Base-by-base conservation (phyloP, 2,329 filamentous ascomycete genomes). In the Ascosphaera aggregata region DNA sequence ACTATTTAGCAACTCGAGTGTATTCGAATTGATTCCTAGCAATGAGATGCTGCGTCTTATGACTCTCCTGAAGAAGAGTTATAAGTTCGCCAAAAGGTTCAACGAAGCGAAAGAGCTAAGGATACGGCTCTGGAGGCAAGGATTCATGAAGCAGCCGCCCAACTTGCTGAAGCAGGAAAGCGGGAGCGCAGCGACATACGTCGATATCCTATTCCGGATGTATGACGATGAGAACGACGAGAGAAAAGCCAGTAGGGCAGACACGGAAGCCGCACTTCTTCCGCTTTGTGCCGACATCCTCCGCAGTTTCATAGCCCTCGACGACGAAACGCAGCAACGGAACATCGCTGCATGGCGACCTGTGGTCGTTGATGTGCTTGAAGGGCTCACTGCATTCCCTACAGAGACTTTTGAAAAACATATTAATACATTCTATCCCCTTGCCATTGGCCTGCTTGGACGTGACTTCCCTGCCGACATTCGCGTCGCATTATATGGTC, bases 81-180 rank as follows among this genome's bases (percentile, higher is more conserved):
- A 93, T 60, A 74, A 91, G 43, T 99, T 99, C 48, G 89, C 91
- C 35, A 85, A 91, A 51, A 80, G 78, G 49, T 99, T 99, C 66
- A 99, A 99, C 56, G 82, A 84, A 45, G 85, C 98, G 60, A 92
- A 93, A 58, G 89, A 95, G 47, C 65, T 99, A 30, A 75, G 89
- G 36, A 92, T 92, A 68, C 73, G 81, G 15, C 66, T 99, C 15
- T 98, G 91, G 82, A 70, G 84, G 38, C 89, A 98, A 55, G 89
- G 91, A 0, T 99, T 98, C 66, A 99, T 99, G 89, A 93, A 92
- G 60, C 89, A 98, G 54, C 86, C 89, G 13, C 89, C 89, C 2
- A 99, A 99, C 51, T 66, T 99, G 9, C 69, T 99, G 20, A 98
- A 98, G 62, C 89, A 99, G 55, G 89, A 99, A 60, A 81, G 73